Percentiles rank a stretch among this genome's conserved stretches.
phyloP scores from a whole-genome alignment of 768 basidiomycete species.

The Kwoniella bestiolae region DNA sequence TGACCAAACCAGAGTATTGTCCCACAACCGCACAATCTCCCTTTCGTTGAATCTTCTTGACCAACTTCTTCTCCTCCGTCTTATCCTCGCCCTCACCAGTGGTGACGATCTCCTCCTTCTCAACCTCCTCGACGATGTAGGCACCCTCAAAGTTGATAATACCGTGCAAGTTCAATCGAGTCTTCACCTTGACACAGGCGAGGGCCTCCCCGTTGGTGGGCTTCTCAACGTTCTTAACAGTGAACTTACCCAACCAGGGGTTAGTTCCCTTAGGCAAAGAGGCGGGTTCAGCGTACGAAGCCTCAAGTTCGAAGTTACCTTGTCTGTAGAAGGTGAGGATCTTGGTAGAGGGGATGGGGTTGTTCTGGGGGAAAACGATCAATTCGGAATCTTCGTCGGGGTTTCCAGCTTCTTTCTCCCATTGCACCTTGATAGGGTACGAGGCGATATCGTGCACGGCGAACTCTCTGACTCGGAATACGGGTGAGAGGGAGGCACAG shows the following conservation, averaged over 20 bases:
- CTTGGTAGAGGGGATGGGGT: slow-evolving; percentile 89
- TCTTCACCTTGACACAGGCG: slow-evolving; percentile 86
- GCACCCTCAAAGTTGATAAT: slow-evolving; percentile 82
- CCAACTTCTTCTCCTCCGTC: slow-evolving; percentile 67
- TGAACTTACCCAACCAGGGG: slow-evolving; percentile 82
- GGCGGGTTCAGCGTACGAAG: slow-evolving; percentile 70
- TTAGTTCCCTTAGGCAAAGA: slow-evolving; percentile 76
- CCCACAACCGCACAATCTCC: slow-evolving; percentile 76
- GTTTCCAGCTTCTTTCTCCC: slow-evolving; percentile 75
- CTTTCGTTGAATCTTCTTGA: slow-evolving; percentile 85
- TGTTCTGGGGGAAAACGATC: slow-evolving; percentile 83
- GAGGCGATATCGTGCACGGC: slow-evolving; percentile 79
- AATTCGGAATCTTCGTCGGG: slow-evolving; percentile 86
- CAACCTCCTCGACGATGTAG: slow-evolving; percentile 72
- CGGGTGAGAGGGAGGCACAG: slow-evolving; percentile 94
- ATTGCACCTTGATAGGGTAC: slow-evolving; percentile 88
- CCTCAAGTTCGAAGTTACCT: slow-evolving; percentile 84
- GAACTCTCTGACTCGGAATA: slow-evolving; percentile 98
- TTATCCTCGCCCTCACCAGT: slow-evolving; percentile 64
- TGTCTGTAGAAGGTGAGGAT: slow-evolving; percentile 92
- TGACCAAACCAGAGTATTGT: slow-evolving; percentile 69
- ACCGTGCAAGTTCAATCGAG: slow-evolving; percentile 82
- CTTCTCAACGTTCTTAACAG: slow-evolving; percentile 75
- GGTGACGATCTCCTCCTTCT: slow-evolving; percentile 78
- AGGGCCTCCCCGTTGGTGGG: slow-evolving; percentile 69